These are phyloP conservation scores for Serendipita indica DNA, from an alignment of 768 basidiomycete species.

Conservation along the genomic window DNA sequence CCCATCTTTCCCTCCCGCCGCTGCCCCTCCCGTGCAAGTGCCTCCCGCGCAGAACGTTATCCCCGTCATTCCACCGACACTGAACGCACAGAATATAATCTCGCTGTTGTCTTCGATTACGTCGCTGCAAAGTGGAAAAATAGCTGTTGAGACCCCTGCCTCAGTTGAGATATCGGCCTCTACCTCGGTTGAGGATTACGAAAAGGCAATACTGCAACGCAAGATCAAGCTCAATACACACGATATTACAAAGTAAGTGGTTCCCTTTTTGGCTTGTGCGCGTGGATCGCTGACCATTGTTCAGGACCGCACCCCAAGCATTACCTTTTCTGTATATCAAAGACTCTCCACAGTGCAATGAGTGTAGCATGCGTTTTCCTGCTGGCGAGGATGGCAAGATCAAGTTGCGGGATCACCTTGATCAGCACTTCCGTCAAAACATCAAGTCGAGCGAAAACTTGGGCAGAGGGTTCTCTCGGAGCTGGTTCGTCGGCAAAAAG, in stretches of 20 bases:
- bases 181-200: constrained; percentile 28
- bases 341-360: constrained; percentile 74
- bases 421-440: constrained; percentile 94
- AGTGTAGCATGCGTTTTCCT: constrained; percentile 80
- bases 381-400: constrained; percentile 59
- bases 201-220: constrained; percentile 42
- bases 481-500: constrained; percentile 76
- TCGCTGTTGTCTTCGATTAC: constrained; percentile 8
- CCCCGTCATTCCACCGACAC: constrained; percentile 16
- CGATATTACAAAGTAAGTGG: constrained; percentile 56
- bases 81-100: constrained; percentile 3
- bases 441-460: constrained; percentile 61
- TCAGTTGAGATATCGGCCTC: constrained; percentile 8
- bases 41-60: constrained; percentile 1
- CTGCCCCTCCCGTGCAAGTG: constrained; percentile 7
- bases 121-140: not conserved
- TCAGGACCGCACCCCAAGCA: constrained; percentile 45
- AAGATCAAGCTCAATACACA: constrained; percentile 45
- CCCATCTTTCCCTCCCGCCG: constrained; percentile 19
- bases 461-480: constrained; percentile 75
- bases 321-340: constrained; percentile 57
- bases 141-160: not conserved
- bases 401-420: constrained; percentile 73
- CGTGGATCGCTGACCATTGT: not conserved
- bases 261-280: not conserved